Percentiles rank a stretch among this genome's conserved stretches.
These are phyloP conservation scores for Mrakia frigida DNA, from an alignment of 768 basidiomycete species.

Conservation along the genomic window DNA sequence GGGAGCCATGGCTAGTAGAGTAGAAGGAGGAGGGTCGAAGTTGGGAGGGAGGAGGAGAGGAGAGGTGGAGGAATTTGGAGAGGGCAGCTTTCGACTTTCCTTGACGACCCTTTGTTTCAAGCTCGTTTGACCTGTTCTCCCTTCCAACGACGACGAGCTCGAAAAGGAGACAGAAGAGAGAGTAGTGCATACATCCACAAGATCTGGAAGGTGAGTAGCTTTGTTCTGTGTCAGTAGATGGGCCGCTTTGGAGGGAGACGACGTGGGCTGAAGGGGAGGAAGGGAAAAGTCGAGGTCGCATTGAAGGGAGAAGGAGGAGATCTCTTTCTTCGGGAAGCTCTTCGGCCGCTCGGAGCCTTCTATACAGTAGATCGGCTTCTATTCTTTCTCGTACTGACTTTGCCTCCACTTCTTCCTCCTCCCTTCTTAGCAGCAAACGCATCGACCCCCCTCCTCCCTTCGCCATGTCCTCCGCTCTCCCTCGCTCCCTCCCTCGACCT, in stretches of 20 bases:
- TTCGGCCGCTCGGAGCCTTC: neutral
- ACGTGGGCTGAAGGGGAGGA: neutral
- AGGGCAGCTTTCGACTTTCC: neutral
- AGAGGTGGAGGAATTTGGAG: slow-evolving; percentile 2
- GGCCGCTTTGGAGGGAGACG: neutral
- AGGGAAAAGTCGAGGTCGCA: slow-evolving; percentile 1
- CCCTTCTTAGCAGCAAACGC: neutral
- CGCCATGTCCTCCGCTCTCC: slow-evolving; percentile 2
- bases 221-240: neutral
- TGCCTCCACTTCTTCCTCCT: neutral
- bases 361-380: neutral
- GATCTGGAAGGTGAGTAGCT: no score
- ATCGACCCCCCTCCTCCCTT: neutral
- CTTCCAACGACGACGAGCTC: neutral
- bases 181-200: neutral
- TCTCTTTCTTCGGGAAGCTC: neutral
- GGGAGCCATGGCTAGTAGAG: slow-evolving; percentile 18
- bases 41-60: neutral
- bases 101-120: neutral
- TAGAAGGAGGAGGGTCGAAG: neutral
- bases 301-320: neutral
- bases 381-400: neutral
- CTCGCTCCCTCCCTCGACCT: neutral
- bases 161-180: neutral
- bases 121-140: no score